phyloP scores from a whole-genome alignment of 495 filamentous ascomycete species.

The Xylaria sp. region DNA sequence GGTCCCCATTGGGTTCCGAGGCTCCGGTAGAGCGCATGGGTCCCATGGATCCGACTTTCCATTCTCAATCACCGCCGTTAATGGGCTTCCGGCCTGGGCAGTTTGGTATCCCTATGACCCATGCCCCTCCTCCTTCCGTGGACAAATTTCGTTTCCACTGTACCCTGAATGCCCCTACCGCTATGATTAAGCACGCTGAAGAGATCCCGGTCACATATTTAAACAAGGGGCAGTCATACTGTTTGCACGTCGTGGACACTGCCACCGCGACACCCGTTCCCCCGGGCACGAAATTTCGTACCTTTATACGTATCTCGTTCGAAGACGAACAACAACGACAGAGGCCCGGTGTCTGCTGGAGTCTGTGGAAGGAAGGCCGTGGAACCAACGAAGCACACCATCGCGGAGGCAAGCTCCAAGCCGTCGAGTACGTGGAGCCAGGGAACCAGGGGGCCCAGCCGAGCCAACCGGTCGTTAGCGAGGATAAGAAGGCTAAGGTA shows the following conservation, averaged over 20 bases:
- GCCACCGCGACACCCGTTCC: slow-evolving; percentile 46
- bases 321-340: slow-evolving; percentile 89
- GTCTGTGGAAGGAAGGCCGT: slow-evolving; percentile 93
- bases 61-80: slow-evolving; percentile 53
- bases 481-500: slow-evolving; percentile 72
- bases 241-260: slow-evolving; percentile 79
- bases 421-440: slow-evolving; percentile 90
- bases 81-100: slow-evolving; percentile 49
- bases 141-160: slow-evolving; percentile 89
- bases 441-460: no score
- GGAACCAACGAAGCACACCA: slow-evolving; percentile 90
- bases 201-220: slow-evolving; percentile 96
- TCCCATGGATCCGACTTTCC: slow-evolving; percentile 58
- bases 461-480: slow-evolving; percentile 73
- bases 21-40: slow-evolving; percentile 54
- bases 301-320: slow-evolving; percentile 89
- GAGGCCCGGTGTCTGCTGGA: slow-evolving; percentile 86
- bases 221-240: slow-evolving; percentile 95
- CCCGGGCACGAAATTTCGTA: slow-evolving; percentile 72
- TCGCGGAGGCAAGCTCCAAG: slow-evolving; percentile 83
- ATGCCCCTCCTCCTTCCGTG: slow-evolving; percentile 50
- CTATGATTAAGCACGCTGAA: slow-evolving; percentile 87
- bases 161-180: slow-evolving; percentile 90
- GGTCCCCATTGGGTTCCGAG: slow-evolving; percentile 64
- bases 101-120: slow-evolving; percentile 51